Conservation (phyloP, 345 rosid genomes). For the Syzygium aqueum region DNA sequence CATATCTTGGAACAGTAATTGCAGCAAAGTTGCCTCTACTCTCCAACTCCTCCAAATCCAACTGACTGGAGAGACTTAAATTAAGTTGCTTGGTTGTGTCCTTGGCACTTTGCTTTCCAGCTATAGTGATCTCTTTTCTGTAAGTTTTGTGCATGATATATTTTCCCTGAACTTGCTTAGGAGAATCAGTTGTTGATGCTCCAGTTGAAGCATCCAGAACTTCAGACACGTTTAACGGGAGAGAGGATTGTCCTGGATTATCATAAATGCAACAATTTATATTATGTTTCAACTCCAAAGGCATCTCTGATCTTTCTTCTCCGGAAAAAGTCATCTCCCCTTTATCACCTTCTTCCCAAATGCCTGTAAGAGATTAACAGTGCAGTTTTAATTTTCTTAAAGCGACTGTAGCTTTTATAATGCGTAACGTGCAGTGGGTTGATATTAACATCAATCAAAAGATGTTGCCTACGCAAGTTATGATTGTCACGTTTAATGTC, state of each 20-base stretch:
- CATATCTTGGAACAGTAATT: conserved; percentile 41
- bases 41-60: conserved; percentile 26
- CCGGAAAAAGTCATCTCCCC: conserved; percentile 7
- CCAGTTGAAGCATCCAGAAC: conserved; percentile 11
- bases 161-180: conserved; percentile 15
- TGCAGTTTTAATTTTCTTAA: background rate
- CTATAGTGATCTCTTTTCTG: conserved; percentile 24
- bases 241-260: background rate
- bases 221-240: background rate
- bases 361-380: conserved; percentile 1
- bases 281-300: conserved; percentile 15
- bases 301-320: conserved; percentile 22
- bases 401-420: background rate
- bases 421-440: background rate
- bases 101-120: conserved; percentile 19
- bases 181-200: conserved; percentile 12
- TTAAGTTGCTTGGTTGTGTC: conserved; percentile 20
- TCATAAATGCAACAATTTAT: background rate
- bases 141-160: conserved; percentile 10
- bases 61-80: conserved; percentile 19
- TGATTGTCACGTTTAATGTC: background rate
- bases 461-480: background rate
- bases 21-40: conserved; percentile 24
- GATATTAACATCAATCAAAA: background rate
- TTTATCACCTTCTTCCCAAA: conserved; percentile 1